A percentile compares a stretch with the other conserved stretches of the same genome.
phyloP scores from a whole-genome alignment of 2,329 filamentous ascomycete species.

The Xenoacremonium recifei region DNA sequence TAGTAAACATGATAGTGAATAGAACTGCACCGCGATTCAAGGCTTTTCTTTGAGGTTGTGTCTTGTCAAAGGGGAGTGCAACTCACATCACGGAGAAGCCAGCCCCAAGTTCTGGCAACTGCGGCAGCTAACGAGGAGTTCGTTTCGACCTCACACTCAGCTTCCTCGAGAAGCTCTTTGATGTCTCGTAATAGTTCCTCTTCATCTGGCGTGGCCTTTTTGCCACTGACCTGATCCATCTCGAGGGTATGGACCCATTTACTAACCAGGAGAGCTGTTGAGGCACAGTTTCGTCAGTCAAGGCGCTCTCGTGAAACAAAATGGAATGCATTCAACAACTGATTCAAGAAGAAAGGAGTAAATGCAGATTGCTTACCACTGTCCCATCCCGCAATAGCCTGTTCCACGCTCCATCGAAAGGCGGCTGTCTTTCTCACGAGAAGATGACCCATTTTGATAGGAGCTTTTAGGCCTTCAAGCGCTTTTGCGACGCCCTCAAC shows the following conservation, averaged over 20 bases:
- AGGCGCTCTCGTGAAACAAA: no score
- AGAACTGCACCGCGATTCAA: neutral
- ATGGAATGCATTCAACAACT: no score
- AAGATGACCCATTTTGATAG: constrained; percentile 10
- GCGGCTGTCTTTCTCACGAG: constrained; percentile 15
- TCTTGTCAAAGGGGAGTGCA: no score
- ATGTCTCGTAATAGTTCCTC: constrained; percentile 1
- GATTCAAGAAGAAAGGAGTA: neutral
- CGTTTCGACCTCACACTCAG: constrained; percentile 7
- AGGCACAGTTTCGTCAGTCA: no score
- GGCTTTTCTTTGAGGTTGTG: no score
- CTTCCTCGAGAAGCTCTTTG: constrained; percentile 9
- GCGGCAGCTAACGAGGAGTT: constrained; percentile 9
- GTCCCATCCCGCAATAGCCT: constrained; percentile 13
- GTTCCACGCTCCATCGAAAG: constrained; percentile 13
- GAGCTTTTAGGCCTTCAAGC: constrained; percentile 8
- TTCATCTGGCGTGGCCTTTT: neutral
- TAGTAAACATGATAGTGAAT: neutral
- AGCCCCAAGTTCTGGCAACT: constrained; percentile 7
- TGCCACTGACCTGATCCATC: neutral
- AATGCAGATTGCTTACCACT: constrained; percentile 6
- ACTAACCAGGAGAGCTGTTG: constrained; percentile 10
- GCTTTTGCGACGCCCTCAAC: constrained; percentile 5
- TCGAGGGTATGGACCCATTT: constrained; percentile 14
- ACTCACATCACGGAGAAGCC: constrained; percentile 12